These are phyloP conservation scores for Lenzites betulinus DNA, from an alignment of 768 basidiomycete species.

Conservation along the genomic window DNA sequence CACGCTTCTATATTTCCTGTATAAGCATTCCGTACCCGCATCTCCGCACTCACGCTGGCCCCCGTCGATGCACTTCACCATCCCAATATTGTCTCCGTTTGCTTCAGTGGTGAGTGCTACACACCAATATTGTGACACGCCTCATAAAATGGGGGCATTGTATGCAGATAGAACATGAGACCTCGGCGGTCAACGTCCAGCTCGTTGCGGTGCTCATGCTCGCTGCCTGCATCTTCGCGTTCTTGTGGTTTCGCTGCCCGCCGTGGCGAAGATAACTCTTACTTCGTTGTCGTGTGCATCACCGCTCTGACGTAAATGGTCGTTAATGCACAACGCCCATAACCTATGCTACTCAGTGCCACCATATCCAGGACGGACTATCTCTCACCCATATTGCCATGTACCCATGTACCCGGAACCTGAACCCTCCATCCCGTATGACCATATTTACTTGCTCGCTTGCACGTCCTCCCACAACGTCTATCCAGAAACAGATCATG, in stretches of 20 bases:
- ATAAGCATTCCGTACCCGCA: background rate
- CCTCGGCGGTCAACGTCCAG: constrained; percentile 53
- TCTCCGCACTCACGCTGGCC: background rate
- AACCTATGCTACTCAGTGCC: no score
- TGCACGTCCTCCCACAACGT: background rate
- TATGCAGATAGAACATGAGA: constrained; percentile 74
- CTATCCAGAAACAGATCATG: background rate
- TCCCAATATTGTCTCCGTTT: constrained; percentile 78
- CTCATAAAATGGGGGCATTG: no score
- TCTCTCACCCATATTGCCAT: no score
- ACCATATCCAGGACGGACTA: no score
- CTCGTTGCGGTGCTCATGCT: constrained; percentile 12
- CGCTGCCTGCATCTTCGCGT: background rate
- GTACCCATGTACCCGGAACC: no score
- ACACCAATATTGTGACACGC: background rate
- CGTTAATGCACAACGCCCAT: background rate
- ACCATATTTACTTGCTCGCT: no score
- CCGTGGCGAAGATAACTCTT: background rate
- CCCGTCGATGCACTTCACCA: constrained; percentile 65
- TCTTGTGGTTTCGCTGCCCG: constrained; percentile 13
- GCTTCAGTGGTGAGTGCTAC: constrained; percentile 65
- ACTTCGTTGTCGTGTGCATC: background rate
- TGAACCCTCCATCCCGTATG: no score
- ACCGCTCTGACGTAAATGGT: no score
- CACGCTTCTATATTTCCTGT: background rate